Evolutionary conservation across 768 basidiomycete species (phyloP), one percentile per base, ranked within the genome.

Genomic region (Russula olivacea): DNA sequence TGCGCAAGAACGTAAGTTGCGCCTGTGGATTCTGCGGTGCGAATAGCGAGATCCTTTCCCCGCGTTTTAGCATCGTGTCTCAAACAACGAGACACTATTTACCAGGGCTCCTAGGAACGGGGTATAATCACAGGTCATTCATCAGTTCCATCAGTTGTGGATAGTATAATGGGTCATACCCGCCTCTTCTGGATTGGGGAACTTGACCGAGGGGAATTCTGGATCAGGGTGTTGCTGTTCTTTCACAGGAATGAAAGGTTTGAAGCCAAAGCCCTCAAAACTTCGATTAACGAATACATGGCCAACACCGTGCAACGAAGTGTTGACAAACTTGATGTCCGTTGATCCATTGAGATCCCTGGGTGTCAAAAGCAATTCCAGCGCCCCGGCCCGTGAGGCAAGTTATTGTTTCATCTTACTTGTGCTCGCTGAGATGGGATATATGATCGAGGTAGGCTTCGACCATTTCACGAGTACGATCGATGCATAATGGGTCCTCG

Each of bases 141-240:
- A 2, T 21, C 43, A 28, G 45, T 14, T 38, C 12, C 25, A 21
- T 51, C 19, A 50, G 45, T 17, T 41, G 14, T 17, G 32, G 40
- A 38, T 15, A 15, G 32, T 25, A 43, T 7, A n/a, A 17, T 28
- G 17, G 10, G 11, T 58, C 73, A 59, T 69, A 83, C 93, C 93
- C 74, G 89, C 87, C 72, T 95, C 93, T 72, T 95, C 93, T 2
- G 93, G 93, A 69, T 95, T 95, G 2, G 93, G 93, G 72, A 91
- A 93, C 23, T 74, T 76, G 19, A 94, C 89, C 5, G 92, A 93
- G 4, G 90, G 84, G 69, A 95, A 95, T 32, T 92, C 83, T 5
- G 93, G 90, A 73, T 95, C 87, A 2, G 93, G 89, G 3, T 76
- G 59, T 65, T 81, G 80, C 72, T 95, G 93, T 65, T 84, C 80